These are phyloP conservation scores for Lepidium africanum DNA, from an alignment of 345 rosid species.

Conservation along the genomic window DNA sequence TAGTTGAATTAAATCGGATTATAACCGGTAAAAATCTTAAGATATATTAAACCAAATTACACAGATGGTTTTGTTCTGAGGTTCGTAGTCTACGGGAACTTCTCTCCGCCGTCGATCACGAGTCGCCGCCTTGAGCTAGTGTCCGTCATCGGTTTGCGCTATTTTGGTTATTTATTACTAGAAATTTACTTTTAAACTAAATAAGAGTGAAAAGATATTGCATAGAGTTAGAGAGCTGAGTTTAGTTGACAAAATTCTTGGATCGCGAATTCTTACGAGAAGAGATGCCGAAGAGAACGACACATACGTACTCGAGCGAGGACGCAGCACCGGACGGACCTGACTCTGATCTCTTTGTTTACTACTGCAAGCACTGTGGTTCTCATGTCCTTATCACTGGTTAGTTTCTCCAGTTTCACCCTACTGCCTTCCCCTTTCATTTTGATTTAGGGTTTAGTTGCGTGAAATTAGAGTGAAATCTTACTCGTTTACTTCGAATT, in stretches of 20 bases:
- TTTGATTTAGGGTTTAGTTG: not conserved
- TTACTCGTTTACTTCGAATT: not conserved
- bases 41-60: not conserved
- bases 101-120: not conserved
- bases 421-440: not conserved
- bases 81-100: not conserved
- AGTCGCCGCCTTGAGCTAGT: not conserved
- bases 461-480: not conserved
- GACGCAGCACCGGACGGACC: constrained; percentile 98
- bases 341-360: constrained; percentile 95
- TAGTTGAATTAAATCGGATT: not conserved
- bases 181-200: not conserved
- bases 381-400: constrained; percentile 97
- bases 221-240: not conserved
- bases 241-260: not conserved
- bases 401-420: constrained; percentile 30
- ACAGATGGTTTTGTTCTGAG: not conserved
- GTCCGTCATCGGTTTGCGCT: not conserved
- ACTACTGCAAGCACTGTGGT: constrained; percentile 97
- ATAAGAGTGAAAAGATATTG: not conserved
- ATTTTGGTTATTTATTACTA: not conserved
- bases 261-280: not conserved
- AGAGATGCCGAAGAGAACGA: constrained; percentile 95
- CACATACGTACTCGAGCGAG: constrained; percentile 99
- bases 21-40: not conserved